Base-by-base conservation (phyloP, 169 alveolate genomes). In the Plasmodium adleri region DNA sequence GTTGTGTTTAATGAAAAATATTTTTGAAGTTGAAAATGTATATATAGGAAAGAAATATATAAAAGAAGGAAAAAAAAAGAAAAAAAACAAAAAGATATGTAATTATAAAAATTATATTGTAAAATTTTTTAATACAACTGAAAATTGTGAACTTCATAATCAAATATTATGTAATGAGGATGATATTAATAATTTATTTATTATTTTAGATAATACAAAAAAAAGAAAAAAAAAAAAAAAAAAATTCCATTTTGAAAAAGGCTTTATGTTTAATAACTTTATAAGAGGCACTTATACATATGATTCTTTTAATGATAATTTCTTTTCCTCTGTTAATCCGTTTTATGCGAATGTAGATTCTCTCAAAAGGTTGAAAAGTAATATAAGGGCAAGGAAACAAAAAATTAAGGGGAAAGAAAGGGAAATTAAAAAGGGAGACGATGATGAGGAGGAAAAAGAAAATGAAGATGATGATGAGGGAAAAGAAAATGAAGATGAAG, bases 1-100 rank as follows among this genome's bases (percentile, higher is more conserved):
- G 24, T n/a, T 62, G 28, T 56, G 68, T 58, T 28, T 80, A 39
- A 80, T 80, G 32, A 80, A 67, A 54, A 22, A 47, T n/a, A 67
- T 80, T 7, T 80, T 80, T 47, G 73, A 80, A 8, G 72, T 56
- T 15, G 72, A 80, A 66, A 80, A 80, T 80, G 90, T 52, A 6
- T 80, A 80, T 54, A n/a, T 80, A 17, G 90, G 90, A 10, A 80
- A 59, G 63, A 54, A 47, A 12, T 66, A 80, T 52, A 49, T 24
- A 50, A 66, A 52, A 32, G 59, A 39, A 39, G 20, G 78, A 70
- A 15, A 70, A 70, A 15, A 26, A 7, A 47, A 49, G 63, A 70
- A 47, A 17, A 10, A 12, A 8, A 8, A 26, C 3, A 67, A 28
- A 39, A 17, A 28, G 32, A 67, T 47, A 47, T 17, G 1, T 13